These are phyloP conservation scores for Aspergillus campestris DNA, from an alignment of 495 filamentous ascomycete species.

Conservation along the genomic window DNA sequence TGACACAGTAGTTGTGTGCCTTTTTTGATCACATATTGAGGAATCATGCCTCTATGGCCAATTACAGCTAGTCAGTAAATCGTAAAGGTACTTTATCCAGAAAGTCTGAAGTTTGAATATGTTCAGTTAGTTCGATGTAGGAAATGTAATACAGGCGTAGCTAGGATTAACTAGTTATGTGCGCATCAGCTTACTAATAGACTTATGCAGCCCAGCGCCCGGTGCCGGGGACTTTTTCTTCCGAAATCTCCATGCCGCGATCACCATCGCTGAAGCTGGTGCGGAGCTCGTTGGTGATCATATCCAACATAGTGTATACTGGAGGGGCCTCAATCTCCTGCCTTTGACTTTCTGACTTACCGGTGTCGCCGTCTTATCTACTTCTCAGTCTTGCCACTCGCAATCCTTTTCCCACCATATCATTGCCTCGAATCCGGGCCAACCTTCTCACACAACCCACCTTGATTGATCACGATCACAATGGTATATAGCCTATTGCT, in stretches of 20 bases:
- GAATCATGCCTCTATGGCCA: too few species aligned
- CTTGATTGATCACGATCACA: background rate
- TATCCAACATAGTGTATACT: background rate
- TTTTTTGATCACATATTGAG: background rate
- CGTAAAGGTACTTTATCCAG: too few species aligned
- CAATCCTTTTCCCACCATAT: background rate
- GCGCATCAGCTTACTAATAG: too few species aligned
- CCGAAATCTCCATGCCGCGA: conserved; percentile 17
- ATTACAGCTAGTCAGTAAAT: too few species aligned
- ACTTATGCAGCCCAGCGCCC: background rate
- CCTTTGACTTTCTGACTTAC: too few species aligned
- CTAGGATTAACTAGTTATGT: too few species aligned
- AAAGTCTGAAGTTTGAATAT: too few species aligned
- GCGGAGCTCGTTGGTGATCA: conserved; percentile 18
- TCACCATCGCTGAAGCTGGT: conserved; percentile 19
- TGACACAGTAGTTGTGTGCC: background rate
- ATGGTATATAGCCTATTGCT: background rate
- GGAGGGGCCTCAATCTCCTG: too few species aligned
- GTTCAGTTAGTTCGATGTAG: too few species aligned
- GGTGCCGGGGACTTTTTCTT: conserved; percentile 27
- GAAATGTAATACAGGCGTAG: too few species aligned
- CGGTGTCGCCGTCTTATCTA: background rate
- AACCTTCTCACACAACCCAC: background rate
- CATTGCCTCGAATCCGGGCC: background rate
- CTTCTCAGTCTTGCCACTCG: background rate